Conservation (phyloP, 2,329 filamentous ascomycete species). For the Phialophora verrucosa region DNA sequence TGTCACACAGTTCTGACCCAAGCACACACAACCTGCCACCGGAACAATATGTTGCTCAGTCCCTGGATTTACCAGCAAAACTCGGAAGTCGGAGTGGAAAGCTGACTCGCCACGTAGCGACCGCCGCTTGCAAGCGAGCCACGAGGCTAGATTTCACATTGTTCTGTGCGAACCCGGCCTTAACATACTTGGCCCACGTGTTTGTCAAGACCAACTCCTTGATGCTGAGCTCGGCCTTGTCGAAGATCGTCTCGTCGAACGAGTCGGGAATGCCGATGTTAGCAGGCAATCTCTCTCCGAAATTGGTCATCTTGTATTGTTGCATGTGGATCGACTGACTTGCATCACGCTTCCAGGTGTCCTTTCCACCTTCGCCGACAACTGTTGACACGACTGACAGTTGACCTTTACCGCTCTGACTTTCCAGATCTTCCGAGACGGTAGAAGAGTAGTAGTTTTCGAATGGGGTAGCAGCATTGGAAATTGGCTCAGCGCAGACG, state of each 20-base stretch:
- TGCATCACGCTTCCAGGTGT: conserved; percentile 16
- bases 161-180: conserved; percentile 38
- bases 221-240: conserved; percentile 64
- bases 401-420: conserved; percentile 31
- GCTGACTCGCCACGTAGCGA: conserved; percentile 23
- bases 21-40: not conserved
- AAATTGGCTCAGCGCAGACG: conserved; percentile 50
- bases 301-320: conserved; percentile 38
- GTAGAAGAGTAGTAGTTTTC: conserved; percentile 40
- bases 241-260: conserved; percentile 63
- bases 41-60: conserved; percentile 11
- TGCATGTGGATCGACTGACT: conserved; percentile 26
- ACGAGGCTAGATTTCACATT: conserved; percentile 23
- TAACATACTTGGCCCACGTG: conserved; percentile 62
- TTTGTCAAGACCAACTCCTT: conserved; percentile 72
- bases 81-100: conserved; percentile 19
- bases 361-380: conserved; percentile 23
- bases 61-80: conserved; percentile 9
- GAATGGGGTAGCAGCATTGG: conserved; percentile 50
- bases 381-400: conserved; percentile 33
- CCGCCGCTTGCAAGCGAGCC: conserved; percentile 19
- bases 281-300: conserved; percentile 44
- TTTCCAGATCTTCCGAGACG: conserved; percentile 40
- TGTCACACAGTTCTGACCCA: conserved; percentile 9
- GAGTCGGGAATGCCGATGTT: conserved; percentile 48